Conservation (phyloP, 2,329 filamentous ascomycete genomes). For the Aspergillus candidus region DNA sequence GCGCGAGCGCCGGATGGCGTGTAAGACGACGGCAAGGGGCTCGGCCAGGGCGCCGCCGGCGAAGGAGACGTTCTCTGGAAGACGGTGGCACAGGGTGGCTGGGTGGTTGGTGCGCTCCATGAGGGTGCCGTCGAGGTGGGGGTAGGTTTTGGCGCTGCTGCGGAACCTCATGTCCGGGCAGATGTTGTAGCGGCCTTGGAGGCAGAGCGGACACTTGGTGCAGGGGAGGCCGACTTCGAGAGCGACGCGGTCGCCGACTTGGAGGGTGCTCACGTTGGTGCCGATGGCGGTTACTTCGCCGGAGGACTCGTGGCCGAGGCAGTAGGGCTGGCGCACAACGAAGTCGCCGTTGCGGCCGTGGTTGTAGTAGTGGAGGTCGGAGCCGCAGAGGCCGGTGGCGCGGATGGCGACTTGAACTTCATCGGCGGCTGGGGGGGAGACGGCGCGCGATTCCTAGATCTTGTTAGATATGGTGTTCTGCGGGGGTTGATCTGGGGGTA, state of each 20-base stretch:
- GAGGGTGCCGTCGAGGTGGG: conserved; percentile 59
- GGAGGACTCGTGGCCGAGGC: conserved; percentile 71
- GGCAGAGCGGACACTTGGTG: conserved; percentile 53
- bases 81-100: conserved; percentile 53
- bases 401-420: conserved; percentile 61
- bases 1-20: conserved; percentile 52
- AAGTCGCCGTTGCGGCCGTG: conserved; percentile 85
- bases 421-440: conserved; percentile 41
- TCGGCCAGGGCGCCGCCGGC: conserved; percentile 55
- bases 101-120: conserved; percentile 59
- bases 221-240: conserved; percentile 88
- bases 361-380: conserved; percentile 76
- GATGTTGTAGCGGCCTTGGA: conserved; percentile 56
- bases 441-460: conserved; percentile 48
- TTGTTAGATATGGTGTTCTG: conserved; percentile 5
- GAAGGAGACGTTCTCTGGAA: conserved; percentile 49
- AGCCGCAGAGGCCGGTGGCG: conserved; percentile 64
- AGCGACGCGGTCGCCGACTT: conserved; percentile 76
- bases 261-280: conserved; percentile 54
- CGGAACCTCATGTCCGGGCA: conserved; percentile 54
- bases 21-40: conserved; percentile 55
- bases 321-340: conserved; percentile 72
- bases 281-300: conserved; percentile 72
- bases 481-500: no score
- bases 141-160: conserved; percentile 55